Evolutionary conservation across 768 basidiomycete species (phyloP), one percentile per base, ranked within the genome.

Genomic region (Russula griseocarnosa): DNA sequence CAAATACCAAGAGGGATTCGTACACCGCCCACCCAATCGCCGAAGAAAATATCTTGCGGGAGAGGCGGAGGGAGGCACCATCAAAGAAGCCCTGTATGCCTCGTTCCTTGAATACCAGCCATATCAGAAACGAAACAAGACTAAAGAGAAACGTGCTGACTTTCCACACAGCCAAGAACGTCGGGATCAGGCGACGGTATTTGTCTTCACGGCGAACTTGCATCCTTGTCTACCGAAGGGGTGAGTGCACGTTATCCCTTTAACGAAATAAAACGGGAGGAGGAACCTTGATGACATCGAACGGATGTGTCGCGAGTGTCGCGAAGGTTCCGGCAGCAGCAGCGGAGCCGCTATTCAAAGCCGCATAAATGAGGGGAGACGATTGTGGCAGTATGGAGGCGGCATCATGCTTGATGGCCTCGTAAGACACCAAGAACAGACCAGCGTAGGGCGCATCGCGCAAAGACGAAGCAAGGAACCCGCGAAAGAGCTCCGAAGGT

Each of bases 401-500:
- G 4, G 84, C 77, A 69, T 91, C 82, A 55, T 80, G 79, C 73
- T 98, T 98, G 66, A 92, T 83, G 51, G 84, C 83, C 74, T 98
- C 94, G 71, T 98, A 98, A 63, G 88, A 84, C 3, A 93, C 83
- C 40, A 96, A 79, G 69, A 94, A 98, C 7, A 97, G 74, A 3
- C 94, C 95, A 1, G 95, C 93, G 70, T 95, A 94, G 0, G 95
- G 95, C 14, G 94, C 95, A 73, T 98, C 95, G 53, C 95, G 83
- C n/a, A 94, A 79, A 1, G 94, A 90, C 1, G 93, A 92, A 1
- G 94, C 91, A 26, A 88, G 70, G 71, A 94, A 88, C 0, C 95
- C 95, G 53, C 91, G 87, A 70, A 94, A 84, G 32, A 95, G 78
- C 67, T 92, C 93, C 26, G 85, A 82, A 5, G 90, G 85, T 3